Evolutionary conservation across 2,329 filamentous ascomycete species (phyloP).

Genomic region (Aspergillus caelatus): DNA sequence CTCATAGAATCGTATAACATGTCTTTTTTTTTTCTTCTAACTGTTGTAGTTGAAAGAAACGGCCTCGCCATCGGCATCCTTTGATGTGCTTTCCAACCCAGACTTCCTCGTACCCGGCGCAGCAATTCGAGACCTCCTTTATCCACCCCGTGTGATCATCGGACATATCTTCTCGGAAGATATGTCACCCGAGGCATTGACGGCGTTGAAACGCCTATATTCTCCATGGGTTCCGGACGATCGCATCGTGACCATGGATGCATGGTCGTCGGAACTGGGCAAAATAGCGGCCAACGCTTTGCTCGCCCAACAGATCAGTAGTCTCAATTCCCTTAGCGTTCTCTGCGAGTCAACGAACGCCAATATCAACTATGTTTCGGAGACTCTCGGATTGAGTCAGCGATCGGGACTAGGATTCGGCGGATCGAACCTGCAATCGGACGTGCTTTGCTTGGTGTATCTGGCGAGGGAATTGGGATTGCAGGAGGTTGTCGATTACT

Average conservation of each 20-base stretch:
- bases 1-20: neutral
- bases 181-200: slow-evolving; percentile 17
- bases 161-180: slow-evolving; percentile 22
- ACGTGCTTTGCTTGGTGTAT: slow-evolving; percentile 21
- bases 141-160: slow-evolving; percentile 22
- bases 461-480: slow-evolving; percentile 22
- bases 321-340: slow-evolving; percentile 12
- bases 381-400: slow-evolving; percentile 14
- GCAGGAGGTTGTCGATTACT: slow-evolving; percentile 23
- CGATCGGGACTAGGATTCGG: slow-evolving; percentile 3
- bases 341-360: slow-evolving; percentile 20
- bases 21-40: neutral
- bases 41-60: slow-evolving; percentile 15
- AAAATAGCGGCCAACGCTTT: slow-evolving; percentile 18
- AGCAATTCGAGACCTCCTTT: slow-evolving; percentile 16
- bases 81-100: slow-evolving; percentile 26
- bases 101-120: slow-evolving; percentile 22
- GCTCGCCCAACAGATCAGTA: slow-evolving; percentile 22
- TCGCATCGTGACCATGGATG: slow-evolving; percentile 26
- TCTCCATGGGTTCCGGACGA: slow-evolving; percentile 20
- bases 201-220: slow-evolving; percentile 21
- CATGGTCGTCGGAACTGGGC: slow-evolving; percentile 21
- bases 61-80: slow-evolving; percentile 19
- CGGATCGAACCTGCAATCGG: slow-evolving; percentile 10
- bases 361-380: slow-evolving; percentile 14